phyloP scores from a whole-genome alignment of 2,329 filamentous ascomycete species.

The Dendrostoma leiphaemia region DNA sequence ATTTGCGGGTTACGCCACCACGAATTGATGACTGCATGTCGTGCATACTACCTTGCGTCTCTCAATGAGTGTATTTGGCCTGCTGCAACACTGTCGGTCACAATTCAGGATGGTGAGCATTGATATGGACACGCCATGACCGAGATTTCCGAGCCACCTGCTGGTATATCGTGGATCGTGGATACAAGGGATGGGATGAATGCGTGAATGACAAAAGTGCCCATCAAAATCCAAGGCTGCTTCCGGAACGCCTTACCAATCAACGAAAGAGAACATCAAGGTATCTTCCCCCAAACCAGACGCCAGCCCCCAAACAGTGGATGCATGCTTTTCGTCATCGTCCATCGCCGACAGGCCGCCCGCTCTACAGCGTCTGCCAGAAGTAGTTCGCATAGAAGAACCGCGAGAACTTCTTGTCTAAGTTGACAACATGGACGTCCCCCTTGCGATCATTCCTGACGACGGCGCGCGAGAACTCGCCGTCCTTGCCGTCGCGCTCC shows the following conservation, averaged over 20 bases:
- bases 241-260: constrained; percentile 4
- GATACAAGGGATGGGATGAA: too few relatives aligned
- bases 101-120: too few relatives aligned
- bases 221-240: background rate
- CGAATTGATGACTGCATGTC: background rate
- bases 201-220: background rate
- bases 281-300: background rate
- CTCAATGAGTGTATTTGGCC: background rate
- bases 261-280: background rate
- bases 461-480: constrained; percentile 82
- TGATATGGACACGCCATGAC: too few relatives aligned
- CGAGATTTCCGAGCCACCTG: too few relatives aligned
- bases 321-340: background rate
- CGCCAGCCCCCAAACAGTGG: background rate
- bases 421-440: constrained; percentile 91
- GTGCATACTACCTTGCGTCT: background rate
- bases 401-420: constrained; percentile 87
- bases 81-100: too few relatives aligned
- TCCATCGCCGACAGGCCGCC: background rate
- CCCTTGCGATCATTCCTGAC: constrained; percentile 83
- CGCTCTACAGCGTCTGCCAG: constrained; percentile 75
- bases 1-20: background rate
- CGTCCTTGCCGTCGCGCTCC: constrained; percentile 68
- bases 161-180: too few relatives aligned
- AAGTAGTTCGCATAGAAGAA: constrained; percentile 97